Percentiles rank a stretch among this genome's conserved stretches.
These are phyloP conservation scores for Erigeron canadensis DNA, from an alignment of 129 eudicot genomes.

Conservation along the genomic window DNA sequence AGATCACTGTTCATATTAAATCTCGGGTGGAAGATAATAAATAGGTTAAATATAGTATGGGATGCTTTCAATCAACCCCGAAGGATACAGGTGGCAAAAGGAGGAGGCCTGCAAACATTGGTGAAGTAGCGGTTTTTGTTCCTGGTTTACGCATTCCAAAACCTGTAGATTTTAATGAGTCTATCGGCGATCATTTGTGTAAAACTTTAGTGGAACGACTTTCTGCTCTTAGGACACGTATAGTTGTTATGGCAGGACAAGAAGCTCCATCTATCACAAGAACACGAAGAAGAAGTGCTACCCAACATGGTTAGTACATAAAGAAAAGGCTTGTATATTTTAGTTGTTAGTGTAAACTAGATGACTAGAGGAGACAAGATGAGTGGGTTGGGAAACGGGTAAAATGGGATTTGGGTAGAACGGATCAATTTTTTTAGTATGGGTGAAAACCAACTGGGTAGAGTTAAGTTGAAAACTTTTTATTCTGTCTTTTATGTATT, in stretches of 20 bases:
- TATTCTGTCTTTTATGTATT: no score
- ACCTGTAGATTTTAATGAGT: conserved; percentile 72
- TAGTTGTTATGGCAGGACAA: conserved; percentile 95
- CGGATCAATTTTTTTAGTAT: no score
- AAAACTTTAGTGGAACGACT: conserved; percentile 75
- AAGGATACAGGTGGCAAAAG: conserved; percentile 74
- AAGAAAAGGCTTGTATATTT: neutral
- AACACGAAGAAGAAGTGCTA: conserved; percentile 73
- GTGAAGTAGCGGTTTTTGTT: conserved; percentile 82
- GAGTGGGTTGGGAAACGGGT: neutral
- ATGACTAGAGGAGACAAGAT: neutral
- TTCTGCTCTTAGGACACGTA: conserved; percentile 85
- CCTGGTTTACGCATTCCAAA: conserved; percentile 93
- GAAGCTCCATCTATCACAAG: conserved; percentile 91
- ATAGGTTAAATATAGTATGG: conserved; percentile 54
- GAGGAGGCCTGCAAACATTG: conserved; percentile 81
- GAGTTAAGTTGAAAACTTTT: no score
- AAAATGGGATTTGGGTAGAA: neutral
- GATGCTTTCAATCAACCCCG: conserved; percentile 78
- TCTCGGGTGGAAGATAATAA: conserved; percentile 36
- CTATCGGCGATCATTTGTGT: conserved; percentile 59
- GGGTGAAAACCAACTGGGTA: no score
- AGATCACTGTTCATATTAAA: conserved; percentile 16
- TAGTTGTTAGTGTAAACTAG: neutral
- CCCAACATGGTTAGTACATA: conserved; percentile 74